phyloP scores from a whole-genome alignment of 331 rosid species.

The Spiraea crenata region DNA sequence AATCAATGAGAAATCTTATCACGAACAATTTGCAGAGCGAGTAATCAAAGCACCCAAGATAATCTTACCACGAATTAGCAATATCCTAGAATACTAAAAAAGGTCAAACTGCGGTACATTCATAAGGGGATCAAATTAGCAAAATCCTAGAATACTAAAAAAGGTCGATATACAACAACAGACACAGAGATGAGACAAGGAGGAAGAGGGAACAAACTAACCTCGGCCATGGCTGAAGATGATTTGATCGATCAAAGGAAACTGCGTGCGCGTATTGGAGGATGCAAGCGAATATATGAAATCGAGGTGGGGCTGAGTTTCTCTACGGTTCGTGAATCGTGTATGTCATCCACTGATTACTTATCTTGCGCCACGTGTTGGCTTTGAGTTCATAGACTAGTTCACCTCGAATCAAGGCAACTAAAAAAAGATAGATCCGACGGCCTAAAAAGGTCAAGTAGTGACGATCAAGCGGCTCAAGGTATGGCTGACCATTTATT shows the following conservation, averaged over 20 bases:
- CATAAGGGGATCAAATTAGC: not conserved
- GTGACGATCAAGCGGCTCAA: too few species aligned
- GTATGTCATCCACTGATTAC: not conserved
- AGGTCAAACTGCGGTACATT: not conserved
- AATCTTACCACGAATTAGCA: not conserved
- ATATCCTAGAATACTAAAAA: not conserved
- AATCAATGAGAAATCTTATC: not conserved
- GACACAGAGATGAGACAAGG: not conserved
- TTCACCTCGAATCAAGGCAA: too few species aligned
- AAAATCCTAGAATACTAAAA: not conserved
- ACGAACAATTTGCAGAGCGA: not conserved
- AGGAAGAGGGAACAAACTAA: not conserved
- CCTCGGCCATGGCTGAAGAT: constrained; percentile 21
- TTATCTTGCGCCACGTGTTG: not conserved
- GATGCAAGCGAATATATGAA: not conserved
- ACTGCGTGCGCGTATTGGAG: not conserved
- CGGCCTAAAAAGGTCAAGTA: too few species aligned
- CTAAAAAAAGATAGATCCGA: too few species aligned
- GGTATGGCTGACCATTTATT: too few species aligned
- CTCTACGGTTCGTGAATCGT: not conserved
- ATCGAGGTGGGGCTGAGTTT: not conserved
- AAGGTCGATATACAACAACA: not conserved
- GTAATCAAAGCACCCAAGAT: too few species aligned
- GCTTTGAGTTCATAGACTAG: too few species aligned
- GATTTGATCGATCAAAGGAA: not conserved